Conservation (phyloP, 225 moss, liverwort and hornwort genomes). For the Marchantia polymorpha region DNA sequence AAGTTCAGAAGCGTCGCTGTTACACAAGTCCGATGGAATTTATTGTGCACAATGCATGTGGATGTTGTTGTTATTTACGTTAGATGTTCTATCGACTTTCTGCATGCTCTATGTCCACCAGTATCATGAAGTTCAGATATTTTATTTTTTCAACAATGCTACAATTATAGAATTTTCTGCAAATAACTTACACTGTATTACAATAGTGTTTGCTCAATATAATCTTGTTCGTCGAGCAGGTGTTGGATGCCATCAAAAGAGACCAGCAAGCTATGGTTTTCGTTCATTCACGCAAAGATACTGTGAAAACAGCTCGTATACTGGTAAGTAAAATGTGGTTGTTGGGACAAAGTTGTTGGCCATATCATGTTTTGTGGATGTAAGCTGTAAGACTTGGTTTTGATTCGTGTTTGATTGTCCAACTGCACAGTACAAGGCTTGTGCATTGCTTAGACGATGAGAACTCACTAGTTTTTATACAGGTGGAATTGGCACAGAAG, state of each 20-base stretch:
- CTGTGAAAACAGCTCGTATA: constrained; percentile 91
- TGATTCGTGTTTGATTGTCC: no score
- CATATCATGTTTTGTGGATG: no score
- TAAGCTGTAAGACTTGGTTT: no score
- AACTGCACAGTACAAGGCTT: no score
- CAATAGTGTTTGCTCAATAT: background rate
- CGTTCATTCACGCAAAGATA: constrained; percentile 96
- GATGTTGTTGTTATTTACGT: background rate
- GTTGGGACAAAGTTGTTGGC: background rate
- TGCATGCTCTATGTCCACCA: no score
- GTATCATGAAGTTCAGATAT: no score
- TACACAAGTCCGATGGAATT: no score
- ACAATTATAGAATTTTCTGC: background rate
- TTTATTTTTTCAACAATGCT: no score
- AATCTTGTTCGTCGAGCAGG: constrained; percentile 36
- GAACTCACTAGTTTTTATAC: constrained; percentile 5
- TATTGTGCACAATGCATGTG: no score
- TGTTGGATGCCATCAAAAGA: constrained; percentile 78
- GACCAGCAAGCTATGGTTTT: constrained; percentile 95
- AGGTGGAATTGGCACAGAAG: constrained; percentile 94
- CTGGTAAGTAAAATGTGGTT: constrained; percentile 44
- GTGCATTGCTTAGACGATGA: background rate
- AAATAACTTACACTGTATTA: background rate
- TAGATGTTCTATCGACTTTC: background rate
- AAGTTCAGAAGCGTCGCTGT: no score